A percentile compares a stretch with the other conserved stretches of the same genome.
Evolutionary conservation across 805 yeast species (phyloP).

Genomic region (Starmerella bacillaris): DNA sequence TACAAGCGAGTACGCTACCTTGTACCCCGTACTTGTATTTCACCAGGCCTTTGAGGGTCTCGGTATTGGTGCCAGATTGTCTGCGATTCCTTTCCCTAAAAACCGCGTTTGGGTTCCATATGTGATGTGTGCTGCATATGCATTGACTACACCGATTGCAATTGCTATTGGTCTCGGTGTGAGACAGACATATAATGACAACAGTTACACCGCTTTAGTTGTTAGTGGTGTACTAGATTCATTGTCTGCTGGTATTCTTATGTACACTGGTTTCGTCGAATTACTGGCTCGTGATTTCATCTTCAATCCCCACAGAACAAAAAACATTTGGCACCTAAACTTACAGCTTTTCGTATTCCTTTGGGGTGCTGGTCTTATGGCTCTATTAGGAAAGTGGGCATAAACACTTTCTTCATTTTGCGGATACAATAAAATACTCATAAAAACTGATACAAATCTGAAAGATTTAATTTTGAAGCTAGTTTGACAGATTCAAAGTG

Average conservation of each 20-base stretch:
- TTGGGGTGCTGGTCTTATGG: constrained; percentile 53
- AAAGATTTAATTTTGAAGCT: too few relatives aligned
- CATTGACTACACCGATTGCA: constrained; percentile 48
- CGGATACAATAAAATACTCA: neutral
- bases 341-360: constrained; percentile 29
- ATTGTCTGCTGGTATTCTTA: constrained; percentile 51
- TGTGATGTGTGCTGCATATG: constrained; percentile 32
- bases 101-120: constrained; percentile 34
- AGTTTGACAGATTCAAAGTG: too few relatives aligned
- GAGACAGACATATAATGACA: constrained; percentile 37
- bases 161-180: constrained; percentile 65
- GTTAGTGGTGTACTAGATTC: constrained; percentile 51
- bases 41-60: constrained; percentile 69
- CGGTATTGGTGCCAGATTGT: constrained; percentile 56
- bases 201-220: constrained; percentile 35
- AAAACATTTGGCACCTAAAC: constrained; percentile 27
- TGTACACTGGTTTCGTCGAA: constrained; percentile 60
- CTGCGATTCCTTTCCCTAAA: constrained; percentile 39
- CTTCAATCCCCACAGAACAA: constrained; percentile 27
- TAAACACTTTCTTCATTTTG: constrained; percentile 17
- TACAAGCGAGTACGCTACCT: constrained; percentile 42
- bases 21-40: constrained; percentile 49
- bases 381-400: constrained; percentile 63
- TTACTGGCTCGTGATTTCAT: constrained; percentile 57
- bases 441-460: too few relatives aligned